Percentiles rank a stretch among this genome's conserved stretches.
phyloP scores from a whole-genome alignment of 2,329 filamentous ascomycete genomes.

The Diaporthe citri region DNA sequence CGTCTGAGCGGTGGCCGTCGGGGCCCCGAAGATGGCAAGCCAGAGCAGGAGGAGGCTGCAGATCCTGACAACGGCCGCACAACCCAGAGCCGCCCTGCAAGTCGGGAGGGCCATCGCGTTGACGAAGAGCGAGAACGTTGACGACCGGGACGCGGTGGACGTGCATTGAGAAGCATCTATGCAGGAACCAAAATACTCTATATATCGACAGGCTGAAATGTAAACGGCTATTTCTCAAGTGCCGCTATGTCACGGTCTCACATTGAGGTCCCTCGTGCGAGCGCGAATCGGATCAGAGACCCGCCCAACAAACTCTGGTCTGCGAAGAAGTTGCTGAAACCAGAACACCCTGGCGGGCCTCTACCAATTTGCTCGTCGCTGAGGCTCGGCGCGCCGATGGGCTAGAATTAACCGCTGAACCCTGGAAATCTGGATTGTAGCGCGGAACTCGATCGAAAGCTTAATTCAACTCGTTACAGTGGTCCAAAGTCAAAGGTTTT shows the following conservation, averaged over 20 bases:
- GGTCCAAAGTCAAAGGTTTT: slow-evolving; percentile 18
- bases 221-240: neutral
- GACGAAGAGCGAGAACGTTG: neutral
- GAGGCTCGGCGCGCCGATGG: slow-evolving; percentile 7
- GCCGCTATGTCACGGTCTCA: slow-evolving; percentile 18
- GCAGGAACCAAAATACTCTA: slow-evolving; percentile 11
- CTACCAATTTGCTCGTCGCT: slow-evolving; percentile 6
- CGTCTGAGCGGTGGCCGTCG: slow-evolving; percentile 26
- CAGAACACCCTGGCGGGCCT: slow-evolving; percentile 1
- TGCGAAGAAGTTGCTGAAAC: slow-evolving; percentile 25
- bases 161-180: slow-evolving; percentile 2
- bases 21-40: slow-evolving; percentile 17
- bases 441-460: slow-evolving; percentile 30
- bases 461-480: slow-evolving; percentile 30
- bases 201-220: slow-evolving; percentile 1
- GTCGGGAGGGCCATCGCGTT: slow-evolving; percentile 5
- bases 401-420: slow-evolving; percentile 12
- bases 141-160: neutral
- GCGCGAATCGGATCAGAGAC: slow-evolving; percentile 22
- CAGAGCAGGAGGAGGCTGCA: slow-evolving; percentile 23
- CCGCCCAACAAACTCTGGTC: slow-evolving; percentile 4
- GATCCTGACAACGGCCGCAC: neutral
- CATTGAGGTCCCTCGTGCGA: neutral
- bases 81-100: slow-evolving; percentile 17
- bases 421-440: slow-evolving; percentile 17